phyloP scores from a whole-genome alignment of 352 stramenopile species.

The Pythium dissotocum region DNA sequence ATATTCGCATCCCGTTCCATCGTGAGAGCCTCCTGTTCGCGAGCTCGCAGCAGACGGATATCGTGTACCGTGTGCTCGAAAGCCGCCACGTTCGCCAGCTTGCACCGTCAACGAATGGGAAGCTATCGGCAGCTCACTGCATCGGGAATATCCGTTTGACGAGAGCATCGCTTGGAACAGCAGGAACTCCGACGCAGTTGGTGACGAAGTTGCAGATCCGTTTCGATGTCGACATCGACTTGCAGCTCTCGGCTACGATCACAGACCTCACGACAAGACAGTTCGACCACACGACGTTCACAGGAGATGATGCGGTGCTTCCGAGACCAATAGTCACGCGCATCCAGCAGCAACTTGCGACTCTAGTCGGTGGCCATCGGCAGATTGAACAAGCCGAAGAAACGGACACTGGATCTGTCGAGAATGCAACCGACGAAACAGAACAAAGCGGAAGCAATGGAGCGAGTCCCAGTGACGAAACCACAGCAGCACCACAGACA shows the following conservation, averaged over 20 bases:
- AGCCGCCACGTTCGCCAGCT: conserved; percentile 6
- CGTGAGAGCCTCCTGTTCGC: conserved; percentile 22
- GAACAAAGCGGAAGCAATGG: not conserved
- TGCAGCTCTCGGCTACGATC: conserved; percentile 16
- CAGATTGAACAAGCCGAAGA: not conserved
- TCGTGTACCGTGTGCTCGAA: conserved; percentile 21
- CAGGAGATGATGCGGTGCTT: conserved; percentile 18
- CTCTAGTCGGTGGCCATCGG: conserved; percentile 13
- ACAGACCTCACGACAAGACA: conserved; percentile 11
- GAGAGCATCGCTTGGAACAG: not conserved
- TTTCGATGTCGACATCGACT: conserved; percentile 18
- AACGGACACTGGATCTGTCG: not conserved
- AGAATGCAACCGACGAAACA: not conserved
- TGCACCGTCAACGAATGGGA: not conserved
- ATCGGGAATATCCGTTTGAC: conserved; percentile 9
- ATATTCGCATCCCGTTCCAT: conserved; percentile 13
- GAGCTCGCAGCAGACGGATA: conserved; percentile 1
- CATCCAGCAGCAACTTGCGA: not conserved
- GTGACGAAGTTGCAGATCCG: conserved; percentile 22
- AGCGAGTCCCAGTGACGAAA: not conserved
- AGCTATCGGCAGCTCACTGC: conserved; percentile 4
- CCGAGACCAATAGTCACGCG: conserved; percentile 8
- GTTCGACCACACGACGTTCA: conserved; percentile 3
- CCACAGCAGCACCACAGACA: not conserved
- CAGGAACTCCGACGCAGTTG: not conserved